Conservation (phyloP, 164 flowering plant species). For the Vitis rotundifolia region DNA sequence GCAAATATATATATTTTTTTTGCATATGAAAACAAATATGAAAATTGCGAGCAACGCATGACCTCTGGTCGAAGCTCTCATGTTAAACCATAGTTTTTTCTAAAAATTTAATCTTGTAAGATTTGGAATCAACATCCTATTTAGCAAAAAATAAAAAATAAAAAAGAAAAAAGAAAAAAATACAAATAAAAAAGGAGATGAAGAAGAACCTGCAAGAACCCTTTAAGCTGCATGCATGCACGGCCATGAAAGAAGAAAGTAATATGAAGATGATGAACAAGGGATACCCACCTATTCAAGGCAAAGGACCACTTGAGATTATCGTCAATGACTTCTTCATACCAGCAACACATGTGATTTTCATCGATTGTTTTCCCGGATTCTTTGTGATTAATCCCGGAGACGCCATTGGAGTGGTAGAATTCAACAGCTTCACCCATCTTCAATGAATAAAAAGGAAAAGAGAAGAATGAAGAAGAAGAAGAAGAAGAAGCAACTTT, state of each 20-base stretch:
- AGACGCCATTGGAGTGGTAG: conserved; percentile 30
- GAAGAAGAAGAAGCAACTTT: background rate
- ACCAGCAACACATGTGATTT: conserved; percentile 45
- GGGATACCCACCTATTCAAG: conserved; percentile 52
- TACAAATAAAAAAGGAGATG: no score
- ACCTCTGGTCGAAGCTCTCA: no score
- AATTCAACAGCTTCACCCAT: conserved; percentile 68
- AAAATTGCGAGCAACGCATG: no score
- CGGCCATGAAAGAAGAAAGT: background rate
- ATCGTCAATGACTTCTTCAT: conserved; percentile 72
- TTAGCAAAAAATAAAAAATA: no score
- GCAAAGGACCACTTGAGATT: conserved; percentile 88
- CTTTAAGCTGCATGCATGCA: background rate
- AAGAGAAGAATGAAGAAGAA: conserved; percentile 1
- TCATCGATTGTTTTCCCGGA: background rate
- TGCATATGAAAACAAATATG: no score
- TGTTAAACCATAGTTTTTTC: no score
- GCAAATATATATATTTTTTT: no score
- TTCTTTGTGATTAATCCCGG: conserved; percentile 15
- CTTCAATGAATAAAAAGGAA: background rate
- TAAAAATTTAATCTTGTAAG: no score
- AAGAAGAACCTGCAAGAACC: background rate
- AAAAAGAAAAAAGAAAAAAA: no score
- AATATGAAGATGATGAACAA: background rate
- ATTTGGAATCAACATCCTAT: no score